phyloP scores from a whole-genome alignment of 176 grass and related monocot species.

The Dendrocalamus sinicus region DNA sequence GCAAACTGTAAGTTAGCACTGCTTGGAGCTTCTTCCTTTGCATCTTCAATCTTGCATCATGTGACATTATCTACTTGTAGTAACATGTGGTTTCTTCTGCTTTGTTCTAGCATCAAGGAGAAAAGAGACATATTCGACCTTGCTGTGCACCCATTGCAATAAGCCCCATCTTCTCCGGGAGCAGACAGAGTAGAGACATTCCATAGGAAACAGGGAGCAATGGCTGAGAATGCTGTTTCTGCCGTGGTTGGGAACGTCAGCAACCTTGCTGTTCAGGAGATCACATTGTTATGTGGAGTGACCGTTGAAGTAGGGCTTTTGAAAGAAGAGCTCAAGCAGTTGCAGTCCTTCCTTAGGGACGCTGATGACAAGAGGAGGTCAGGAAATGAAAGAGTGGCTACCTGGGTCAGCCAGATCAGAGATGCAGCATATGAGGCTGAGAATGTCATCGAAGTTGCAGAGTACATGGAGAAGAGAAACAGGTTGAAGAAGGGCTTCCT shows the following conservation, averaged over 20 bases:
- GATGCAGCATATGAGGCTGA: constrained; percentile 32
- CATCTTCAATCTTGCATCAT: too few species aligned
- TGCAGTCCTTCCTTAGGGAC: not conserved
- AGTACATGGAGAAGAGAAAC: constrained; percentile 4
- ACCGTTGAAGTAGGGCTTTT: not conserved
- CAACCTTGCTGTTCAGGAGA: not conserved
- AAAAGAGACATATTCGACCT: too few species aligned
- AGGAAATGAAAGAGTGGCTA: not conserved
- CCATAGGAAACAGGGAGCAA: too few species aligned
- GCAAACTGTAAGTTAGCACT: too few species aligned
- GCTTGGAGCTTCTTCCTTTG: too few species aligned
- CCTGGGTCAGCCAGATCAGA: constrained; percentile 21
- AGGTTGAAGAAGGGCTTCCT: constrained; percentile 1
- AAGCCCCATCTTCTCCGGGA: too few species aligned
- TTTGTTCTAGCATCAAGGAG: too few species aligned
- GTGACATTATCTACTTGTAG: too few species aligned
- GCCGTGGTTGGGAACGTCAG: not conserved
- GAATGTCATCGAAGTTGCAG: constrained; percentile 20
- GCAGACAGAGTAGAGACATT: too few species aligned
- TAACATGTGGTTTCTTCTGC: too few species aligned
- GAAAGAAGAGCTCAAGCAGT: not conserved
- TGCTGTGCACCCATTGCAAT: too few species aligned
- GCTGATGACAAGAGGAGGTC: not conserved
- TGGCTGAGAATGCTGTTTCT: too few species aligned
- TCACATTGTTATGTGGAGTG: not conserved